Percentiles rank a stretch among this genome's conserved stretches.
These are phyloP conservation scores for Pleurotus ostreatus DNA, from an alignment of 768 basidiomycete species.

Conservation along the genomic window DNA sequence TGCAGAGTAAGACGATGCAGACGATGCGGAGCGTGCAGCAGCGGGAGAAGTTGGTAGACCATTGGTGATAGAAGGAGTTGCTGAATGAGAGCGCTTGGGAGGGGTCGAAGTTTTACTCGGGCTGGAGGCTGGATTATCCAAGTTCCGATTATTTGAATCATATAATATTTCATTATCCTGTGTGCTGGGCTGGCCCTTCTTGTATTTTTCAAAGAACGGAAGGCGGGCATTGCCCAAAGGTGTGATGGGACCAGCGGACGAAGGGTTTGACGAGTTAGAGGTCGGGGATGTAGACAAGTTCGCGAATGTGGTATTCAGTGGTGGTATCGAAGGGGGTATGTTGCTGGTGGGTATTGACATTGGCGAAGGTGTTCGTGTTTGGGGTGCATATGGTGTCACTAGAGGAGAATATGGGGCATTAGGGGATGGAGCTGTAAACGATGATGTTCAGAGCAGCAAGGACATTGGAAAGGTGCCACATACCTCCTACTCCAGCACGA, in stretches of 20 bases:
- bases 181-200: slow-evolving; percentile 25
- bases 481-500: slow-evolving; percentile 4
- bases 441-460: not conserved
- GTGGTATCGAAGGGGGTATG: slow-evolving; percentile 4
- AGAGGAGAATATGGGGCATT: not conserved
- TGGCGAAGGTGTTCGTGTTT: slow-evolving; percentile 7
- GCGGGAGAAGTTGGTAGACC: slow-evolving; percentile 1
- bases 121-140: slow-evolving; percentile 8
- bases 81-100: not conserved
- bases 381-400: not conserved
- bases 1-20: slow-evolving; percentile 5
- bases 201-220: slow-evolving; percentile 58
- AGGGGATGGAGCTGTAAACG: slow-evolving; percentile 3
- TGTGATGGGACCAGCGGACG: slow-evolving; percentile 14
- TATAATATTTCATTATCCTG: slow-evolving; percentile 6
- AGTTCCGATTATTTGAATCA: slow-evolving; percentile 8
- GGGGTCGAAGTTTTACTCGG: slow-evolving; percentile 4
- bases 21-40: slow-evolving; percentile 1
- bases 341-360: not conserved
- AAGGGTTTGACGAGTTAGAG: slow-evolving; percentile 18
- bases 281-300: slow-evolving; percentile 12
- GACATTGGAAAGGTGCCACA: not conserved
- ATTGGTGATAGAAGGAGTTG: not conserved
- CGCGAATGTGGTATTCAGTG: slow-evolving; percentile 2
- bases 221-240: slow-evolving; percentile 25